Evolutionary conservation across 306 rosid species (phyloP).

Genomic region (Luffa acutangula): DNA sequence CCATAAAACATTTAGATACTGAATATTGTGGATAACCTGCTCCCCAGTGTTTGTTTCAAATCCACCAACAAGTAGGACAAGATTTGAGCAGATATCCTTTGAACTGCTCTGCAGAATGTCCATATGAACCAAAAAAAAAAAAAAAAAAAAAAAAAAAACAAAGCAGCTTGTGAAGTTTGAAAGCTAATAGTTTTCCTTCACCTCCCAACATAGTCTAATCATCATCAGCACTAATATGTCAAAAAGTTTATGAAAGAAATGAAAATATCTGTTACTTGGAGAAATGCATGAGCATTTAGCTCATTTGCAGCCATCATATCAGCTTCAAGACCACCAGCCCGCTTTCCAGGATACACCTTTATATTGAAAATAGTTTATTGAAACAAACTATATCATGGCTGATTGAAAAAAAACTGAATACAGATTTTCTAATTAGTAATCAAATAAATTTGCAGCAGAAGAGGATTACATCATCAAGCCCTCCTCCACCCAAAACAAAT

Average conservation of each 20-base stretch:
- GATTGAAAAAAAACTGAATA: neutral
- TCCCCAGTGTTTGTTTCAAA: conserved; percentile 91
- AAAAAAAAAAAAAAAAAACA: neutral
- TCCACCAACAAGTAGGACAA: conserved; percentile 67
- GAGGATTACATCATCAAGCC: too few species aligned
- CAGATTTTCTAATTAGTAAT: neutral
- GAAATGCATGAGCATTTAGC: conserved; percentile 66
- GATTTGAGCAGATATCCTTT: conserved; percentile 44
- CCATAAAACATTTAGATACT: conserved; percentile 2
- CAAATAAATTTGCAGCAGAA: neutral
- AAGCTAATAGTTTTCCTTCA: neutral
- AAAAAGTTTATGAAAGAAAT: neutral
- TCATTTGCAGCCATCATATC: conserved; percentile 97
- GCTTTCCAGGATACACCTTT: conserved; percentile 90
- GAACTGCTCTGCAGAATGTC: conserved; percentile 43
- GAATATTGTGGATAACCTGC: conserved; percentile 41
- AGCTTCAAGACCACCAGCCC: conserved; percentile 77
- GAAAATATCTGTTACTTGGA: conserved; percentile 49
- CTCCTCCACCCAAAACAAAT: too few species aligned
- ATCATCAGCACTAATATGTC: neutral
- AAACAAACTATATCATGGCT: neutral
- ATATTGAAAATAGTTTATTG: conserved; percentile 9
- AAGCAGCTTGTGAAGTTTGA: neutral
- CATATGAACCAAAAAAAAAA: neutral
- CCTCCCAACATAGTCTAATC: neutral